phyloP scores from a whole-genome alignment of 257 asterid species.

The Solanum virginianum region DNA sequence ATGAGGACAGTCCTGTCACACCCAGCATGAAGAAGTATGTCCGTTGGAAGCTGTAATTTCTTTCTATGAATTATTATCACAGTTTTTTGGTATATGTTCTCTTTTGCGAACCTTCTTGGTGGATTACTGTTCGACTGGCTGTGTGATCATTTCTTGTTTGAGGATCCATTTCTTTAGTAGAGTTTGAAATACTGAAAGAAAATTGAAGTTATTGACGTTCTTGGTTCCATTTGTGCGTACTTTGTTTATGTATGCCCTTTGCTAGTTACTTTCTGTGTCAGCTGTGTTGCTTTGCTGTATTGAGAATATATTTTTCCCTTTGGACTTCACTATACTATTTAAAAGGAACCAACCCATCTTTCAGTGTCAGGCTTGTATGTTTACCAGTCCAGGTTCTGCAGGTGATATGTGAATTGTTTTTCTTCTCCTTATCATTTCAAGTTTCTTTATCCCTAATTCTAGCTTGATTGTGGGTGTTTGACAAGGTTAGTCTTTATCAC shows the following conservation, averaged over 20 bases:
- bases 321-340: neutral
- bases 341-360: neutral
- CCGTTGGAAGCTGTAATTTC: neutral
- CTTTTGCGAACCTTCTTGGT: neutral
- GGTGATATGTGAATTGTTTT: neutral
- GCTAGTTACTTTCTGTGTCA: neutral
- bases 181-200: neutral
- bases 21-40: constrained; percentile 22
- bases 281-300: neutral
- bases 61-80: constrained; percentile 4
- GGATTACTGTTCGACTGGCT: neutral
- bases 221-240: neutral
- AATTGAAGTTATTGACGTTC: neutral
- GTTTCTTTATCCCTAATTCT: neutral
- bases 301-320: neutral
- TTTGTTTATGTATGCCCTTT: neutral
- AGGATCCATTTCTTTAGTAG: neutral
- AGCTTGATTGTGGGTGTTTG: neutral
- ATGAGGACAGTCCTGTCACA: constrained; percentile 7
- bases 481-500: neutral
- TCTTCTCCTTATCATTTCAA: neutral
- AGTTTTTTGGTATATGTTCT: neutral
- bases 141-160: neutral
- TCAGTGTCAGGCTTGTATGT: neutral
- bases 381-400: neutral